Evolutionary conservation across 805 yeast genomes (phyloP).

Genomic region (Hanseniaspora clermontiae): DNA sequence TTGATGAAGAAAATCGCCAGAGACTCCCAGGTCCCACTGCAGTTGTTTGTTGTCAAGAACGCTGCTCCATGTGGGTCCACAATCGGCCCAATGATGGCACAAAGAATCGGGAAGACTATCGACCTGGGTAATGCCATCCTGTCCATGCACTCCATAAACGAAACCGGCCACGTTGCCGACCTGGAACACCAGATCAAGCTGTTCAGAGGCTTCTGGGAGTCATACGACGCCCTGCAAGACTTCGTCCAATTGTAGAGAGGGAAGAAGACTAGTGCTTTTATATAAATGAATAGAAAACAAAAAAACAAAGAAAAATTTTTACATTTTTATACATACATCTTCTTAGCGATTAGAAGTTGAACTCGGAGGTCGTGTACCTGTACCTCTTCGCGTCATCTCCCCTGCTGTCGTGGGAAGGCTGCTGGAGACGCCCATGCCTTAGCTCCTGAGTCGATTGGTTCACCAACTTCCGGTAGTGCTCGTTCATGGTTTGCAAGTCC

Average conservation of each 20-base stretch:
- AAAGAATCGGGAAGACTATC: slow-evolving; percentile 75
- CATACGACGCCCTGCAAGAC: slow-evolving; percentile 32
- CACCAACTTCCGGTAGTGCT: slow-evolving; percentile 25
- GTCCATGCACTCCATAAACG: slow-evolving; percentile 89
- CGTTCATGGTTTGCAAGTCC: slow-evolving; percentile 25
- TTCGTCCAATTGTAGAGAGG: slow-evolving; percentile 23
- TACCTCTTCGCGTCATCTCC: not conserved
- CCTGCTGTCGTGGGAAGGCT: slow-evolving; percentile 10
- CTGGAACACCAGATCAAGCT: slow-evolving; percentile 48
- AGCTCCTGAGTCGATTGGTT: slow-evolving; percentile 24
- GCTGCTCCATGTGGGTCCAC: slow-evolving; percentile 94
- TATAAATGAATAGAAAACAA: not conserved
- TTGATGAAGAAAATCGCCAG: slow-evolving; percentile 62
- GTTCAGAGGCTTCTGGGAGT: slow-evolving; percentile 49
- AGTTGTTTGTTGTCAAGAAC: slow-evolving; percentile 82
- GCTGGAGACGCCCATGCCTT: slow-evolving; percentile 22
- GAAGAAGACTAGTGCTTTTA: no score
- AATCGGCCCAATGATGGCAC: slow-evolving; percentile 85
- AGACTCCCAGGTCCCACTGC: slow-evolving; percentile 62
- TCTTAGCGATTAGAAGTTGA: not conserved
- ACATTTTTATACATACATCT: no score
- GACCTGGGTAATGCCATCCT: slow-evolving; percentile 87
- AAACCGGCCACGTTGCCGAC: slow-evolving; percentile 75
- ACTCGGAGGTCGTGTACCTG: slow-evolving; percentile 8
- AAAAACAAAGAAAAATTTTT: no score